phyloP scores from a whole-genome alignment of 768 basidiomycete species.

The Suillus clintonianus region DNA sequence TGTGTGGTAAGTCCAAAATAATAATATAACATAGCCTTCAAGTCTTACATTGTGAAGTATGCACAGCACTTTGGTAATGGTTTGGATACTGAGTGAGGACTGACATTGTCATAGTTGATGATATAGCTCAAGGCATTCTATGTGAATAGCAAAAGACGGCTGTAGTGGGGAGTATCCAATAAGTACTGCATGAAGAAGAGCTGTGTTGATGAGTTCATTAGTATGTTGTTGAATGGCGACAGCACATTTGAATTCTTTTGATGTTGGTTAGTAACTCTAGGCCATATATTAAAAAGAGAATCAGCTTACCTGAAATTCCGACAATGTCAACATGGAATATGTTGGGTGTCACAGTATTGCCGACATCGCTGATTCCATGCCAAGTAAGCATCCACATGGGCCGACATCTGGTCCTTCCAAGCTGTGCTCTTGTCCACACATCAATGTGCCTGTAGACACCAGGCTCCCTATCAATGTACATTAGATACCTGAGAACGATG shows the following conservation, averaged over 20 bases:
- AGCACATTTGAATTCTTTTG: not conserved
- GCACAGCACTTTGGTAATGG: not conserved
- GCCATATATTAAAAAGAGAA: not conserved
- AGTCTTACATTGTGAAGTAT: not conserved
- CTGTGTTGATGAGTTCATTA: not conserved
- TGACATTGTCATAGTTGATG: not conserved
- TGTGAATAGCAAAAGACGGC: not conserved
- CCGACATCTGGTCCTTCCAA: not conserved
- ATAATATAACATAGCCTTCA: not conserved
- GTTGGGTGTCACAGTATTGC: not conserved
- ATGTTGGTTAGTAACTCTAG: not conserved
- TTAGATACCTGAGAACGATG: no score
- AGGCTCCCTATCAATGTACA: no score
- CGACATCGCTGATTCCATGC: not conserved
- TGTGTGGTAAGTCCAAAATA: not conserved
- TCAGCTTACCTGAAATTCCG: not conserved
- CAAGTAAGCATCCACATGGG: not conserved
- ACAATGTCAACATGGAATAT: not conserved
- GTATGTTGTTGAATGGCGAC: not conserved
- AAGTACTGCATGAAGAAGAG: not conserved
- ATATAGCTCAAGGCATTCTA: not conserved
- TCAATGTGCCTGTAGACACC: not conserved
- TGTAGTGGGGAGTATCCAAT: not conserved
- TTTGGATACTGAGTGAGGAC: not conserved
- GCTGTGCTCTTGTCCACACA: not conserved